Evolutionary conservation across 257 asterid genomes (phyloP).

Genomic region (Thymus mandschuricus): DNA sequence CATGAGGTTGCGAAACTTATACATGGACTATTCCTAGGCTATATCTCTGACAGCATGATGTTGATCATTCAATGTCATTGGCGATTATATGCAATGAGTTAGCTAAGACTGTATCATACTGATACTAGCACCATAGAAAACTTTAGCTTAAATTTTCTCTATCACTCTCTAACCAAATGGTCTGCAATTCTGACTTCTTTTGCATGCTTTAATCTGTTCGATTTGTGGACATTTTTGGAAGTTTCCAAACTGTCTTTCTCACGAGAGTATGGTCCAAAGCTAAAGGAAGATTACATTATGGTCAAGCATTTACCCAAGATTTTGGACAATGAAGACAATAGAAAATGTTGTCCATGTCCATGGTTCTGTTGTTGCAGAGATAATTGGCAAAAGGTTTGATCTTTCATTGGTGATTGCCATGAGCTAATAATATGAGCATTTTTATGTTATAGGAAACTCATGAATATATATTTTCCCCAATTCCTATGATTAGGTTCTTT

Average conservation of each 20-base stretch:
- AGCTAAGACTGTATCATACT: conserved; percentile 17
- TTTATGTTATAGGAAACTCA: conserved; percentile 22
- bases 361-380: conserved; percentile 87
- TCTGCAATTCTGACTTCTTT: conserved; percentile 2
- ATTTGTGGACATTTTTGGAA: conserved; percentile 49
- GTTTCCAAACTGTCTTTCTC: conserved; percentile 89
- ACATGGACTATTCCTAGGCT: conserved; percentile 15
- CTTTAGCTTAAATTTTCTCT: conserved; percentile 5
- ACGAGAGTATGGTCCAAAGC: conserved; percentile 95
- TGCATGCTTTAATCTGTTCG: conserved; percentile 21
- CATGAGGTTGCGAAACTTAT: conserved; percentile 7
- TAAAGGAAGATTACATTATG: conserved; percentile 87
- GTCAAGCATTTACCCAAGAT: conserved; percentile 82
- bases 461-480: conserved; percentile 18
- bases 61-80: conserved; percentile 25
- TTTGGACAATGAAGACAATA: conserved; percentile 40
- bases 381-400: conserved; percentile 91
- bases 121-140: conserved; percentile 10
- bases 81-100: conserved; percentile 13
- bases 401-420: conserved; percentile 27
- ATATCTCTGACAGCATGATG: conserved; percentile 26
- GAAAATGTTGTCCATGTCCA: conserved; percentile 66
- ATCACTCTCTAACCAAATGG: background rate
- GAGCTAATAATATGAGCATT: conserved; percentile 10
- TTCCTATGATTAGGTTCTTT: conserved; percentile 11